These are phyloP conservation scores for Russula lepida DNA, from an alignment of 768 basidiomycete species.

Conservation along the genomic window DNA sequence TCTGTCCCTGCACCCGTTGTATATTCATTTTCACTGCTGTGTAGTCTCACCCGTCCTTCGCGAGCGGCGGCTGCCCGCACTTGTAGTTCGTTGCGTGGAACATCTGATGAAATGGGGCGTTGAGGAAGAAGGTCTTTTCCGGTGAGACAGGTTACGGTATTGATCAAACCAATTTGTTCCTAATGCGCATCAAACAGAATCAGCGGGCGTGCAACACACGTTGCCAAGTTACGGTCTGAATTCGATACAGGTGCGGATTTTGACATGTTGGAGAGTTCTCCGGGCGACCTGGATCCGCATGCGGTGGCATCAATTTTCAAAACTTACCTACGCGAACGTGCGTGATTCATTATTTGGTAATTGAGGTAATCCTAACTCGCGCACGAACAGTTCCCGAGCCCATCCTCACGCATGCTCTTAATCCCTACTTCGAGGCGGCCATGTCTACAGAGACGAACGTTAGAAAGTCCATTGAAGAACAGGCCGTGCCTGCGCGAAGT, in stretches of 20 bases:
- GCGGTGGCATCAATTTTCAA: slow-evolving; percentile 92
- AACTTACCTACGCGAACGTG: slow-evolving; percentile 85
- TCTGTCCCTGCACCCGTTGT: slow-evolving; percentile 8
- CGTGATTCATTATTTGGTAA: slow-evolving; percentile 30
- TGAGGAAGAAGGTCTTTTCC: slow-evolving; percentile 79
- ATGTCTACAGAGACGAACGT: slow-evolving; percentile 46
- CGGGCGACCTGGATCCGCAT: slow-evolving; percentile 88
- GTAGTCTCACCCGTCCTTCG: slow-evolving; percentile 2
- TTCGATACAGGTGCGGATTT: slow-evolving; percentile 88
- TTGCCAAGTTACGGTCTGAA: slow-evolving; percentile 62
- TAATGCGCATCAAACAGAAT: slow-evolving; percentile 42
- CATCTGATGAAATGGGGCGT: slow-evolving; percentile 78
- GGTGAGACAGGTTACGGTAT: slow-evolving; percentile 39
- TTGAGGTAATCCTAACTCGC: slow-evolving; percentile 7
- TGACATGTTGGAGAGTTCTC: slow-evolving; percentile 66
- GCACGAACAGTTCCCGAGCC: slow-evolving; percentile 69
- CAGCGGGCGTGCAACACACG: slow-evolving; percentile 75
- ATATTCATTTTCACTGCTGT: neutral
- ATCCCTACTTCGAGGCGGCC: slow-evolving; percentile 72
- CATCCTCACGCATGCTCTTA: slow-evolving; percentile 64
- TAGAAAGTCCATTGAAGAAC: slow-evolving; percentile 24
- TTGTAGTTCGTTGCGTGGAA: slow-evolving; percentile 76
- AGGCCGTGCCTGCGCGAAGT: slow-evolving; percentile 10
- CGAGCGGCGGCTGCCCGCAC: slow-evolving; percentile 49
- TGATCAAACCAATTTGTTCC: neutral